Base-by-base conservation (phyloP, 148 eudicot genomes). In the Talinum fruticosum region DNA sequence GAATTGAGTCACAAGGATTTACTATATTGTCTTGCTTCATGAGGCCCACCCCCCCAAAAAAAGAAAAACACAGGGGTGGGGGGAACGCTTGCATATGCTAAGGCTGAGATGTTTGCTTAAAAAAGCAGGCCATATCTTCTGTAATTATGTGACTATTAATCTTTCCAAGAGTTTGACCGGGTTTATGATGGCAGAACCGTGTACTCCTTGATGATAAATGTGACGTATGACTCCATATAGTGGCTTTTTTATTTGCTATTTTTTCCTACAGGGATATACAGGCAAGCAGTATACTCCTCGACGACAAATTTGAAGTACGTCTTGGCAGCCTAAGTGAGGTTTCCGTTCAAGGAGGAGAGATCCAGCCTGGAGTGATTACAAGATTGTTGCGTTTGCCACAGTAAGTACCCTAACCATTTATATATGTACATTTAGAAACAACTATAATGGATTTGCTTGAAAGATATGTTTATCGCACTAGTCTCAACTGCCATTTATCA, bases 221-320 rank as follows among this genome's bases (percentile, higher is more conserved):
- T n/a, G n/a, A n/a, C n/a, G n/a, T n/a, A n/a, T n/a, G n/a, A n/a
- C n/a, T n/a, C n/a, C n/a, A n/a, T n/a, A n/a, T n/a, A n/a, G n/a
- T n/a, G n/a, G n/a, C n/a, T n/a, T n/a, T n/a, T n/a, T n/a, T n/a
- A n/a, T n/a, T n/a, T n/a, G n/a, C n/a, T n/a, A n/a, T 6, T 49
- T 69, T 44, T 53, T 66, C 23, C 45, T 84, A 80, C 69, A 96
- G 99, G 85, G 98, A 96, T 87, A 83, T 93, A 29, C 99, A 96
- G 89, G 98, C 99, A 70, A 93, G 96, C 87, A 96, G 99, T 80
- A 91, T 96, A 79, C 91, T 96, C 69, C 98, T 96, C 81, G 99
- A 96, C 78, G 99, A 96, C 80, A 96, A 93, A 86, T 96, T 89
- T 84, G 99, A 96, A 91, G 98, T 96, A 75, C 85, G 99, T 72